Evolutionary conservation across 495 filamentous ascomycete species (phyloP), one percentile per base, ranked within the genome.

Genomic region (Hamigera avellanea): DNA sequence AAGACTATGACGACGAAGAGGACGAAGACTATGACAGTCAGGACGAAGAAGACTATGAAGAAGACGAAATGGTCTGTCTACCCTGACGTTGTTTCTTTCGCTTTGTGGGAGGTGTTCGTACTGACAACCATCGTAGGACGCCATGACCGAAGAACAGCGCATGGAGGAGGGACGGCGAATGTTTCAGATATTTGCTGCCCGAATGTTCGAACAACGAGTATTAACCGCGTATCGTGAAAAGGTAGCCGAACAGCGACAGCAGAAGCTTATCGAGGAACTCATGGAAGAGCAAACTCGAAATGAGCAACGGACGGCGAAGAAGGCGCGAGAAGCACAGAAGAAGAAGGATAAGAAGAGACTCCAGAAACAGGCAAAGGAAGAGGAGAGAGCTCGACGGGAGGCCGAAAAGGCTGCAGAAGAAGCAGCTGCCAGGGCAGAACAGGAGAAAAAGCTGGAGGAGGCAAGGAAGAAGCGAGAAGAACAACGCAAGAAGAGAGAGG

Each of bases 171-270:
- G 91, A 33, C 75, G 93, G 33, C 72, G 91, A 41, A 99, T 99
- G 91, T 99, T 99, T 55, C 91, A 99, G 56, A 99, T 99, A 54
- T 98, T 99, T 59, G 91, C 91, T 35, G 91, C 91, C 26, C 75
- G 91, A 43, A 99, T 99, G 91, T 99, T 99, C 53, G 91, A 99
- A 58, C 93, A 96, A 56, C 71, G 91, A 44, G 91, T 99, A 8
- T 72, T 99, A 38, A 87, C 81, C n/a, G 91, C 91, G 27, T 99
- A 99, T 53, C 78, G 84, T 48, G 89, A 99, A 59, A 95, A 94
- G 54, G 87, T 96, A 8, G 84, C 91, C 12, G 75, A 79, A 43
- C 88, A 99, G 56, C 83, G 89, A 12, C 87, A 94, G 55, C 69
- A 81, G 44, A 88, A 87, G 56, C 78, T 99, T 13, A 73, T 99